A percentile compares a stretch with the other conserved stretches of the same genome.
Conservation (phyloP, 2,329 filamentous ascomycete genomes). For the Ophiostoma sp. region DNA sequence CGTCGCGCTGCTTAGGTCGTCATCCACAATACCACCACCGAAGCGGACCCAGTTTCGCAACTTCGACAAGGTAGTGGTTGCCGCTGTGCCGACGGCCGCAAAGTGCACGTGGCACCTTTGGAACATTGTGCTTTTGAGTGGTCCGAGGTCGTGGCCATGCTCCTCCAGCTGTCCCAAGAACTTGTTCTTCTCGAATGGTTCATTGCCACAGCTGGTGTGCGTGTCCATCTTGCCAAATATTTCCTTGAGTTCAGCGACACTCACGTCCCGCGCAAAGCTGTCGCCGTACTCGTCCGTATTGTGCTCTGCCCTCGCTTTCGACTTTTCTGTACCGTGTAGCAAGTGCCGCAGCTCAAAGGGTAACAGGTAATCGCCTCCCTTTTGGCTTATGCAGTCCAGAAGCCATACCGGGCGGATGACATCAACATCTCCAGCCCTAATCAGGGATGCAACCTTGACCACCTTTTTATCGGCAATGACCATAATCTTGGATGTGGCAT, state of each 20-base stretch:
- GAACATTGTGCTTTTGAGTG: slow-evolving; percentile 50
- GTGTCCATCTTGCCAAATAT: slow-evolving; percentile 37
- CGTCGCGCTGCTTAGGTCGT: slow-evolving; percentile 44
- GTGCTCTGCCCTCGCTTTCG: slow-evolving; percentile 48
- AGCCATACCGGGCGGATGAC: slow-evolving; percentile 80
- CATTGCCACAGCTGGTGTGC: slow-evolving; percentile 15
- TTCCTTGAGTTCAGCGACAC: slow-evolving; percentile 34
- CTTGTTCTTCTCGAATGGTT: slow-evolving; percentile 38
- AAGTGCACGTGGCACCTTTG: slow-evolving; percentile 42
- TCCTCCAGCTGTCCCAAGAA: slow-evolving; percentile 53
- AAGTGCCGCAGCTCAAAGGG: slow-evolving; percentile 60
- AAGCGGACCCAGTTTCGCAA: slow-evolving; percentile 58
- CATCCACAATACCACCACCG: slow-evolving; percentile 56
- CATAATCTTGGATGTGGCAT: slow-evolving; percentile 56
- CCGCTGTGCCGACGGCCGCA: slow-evolving; percentile 24
- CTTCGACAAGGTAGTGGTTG: slow-evolving; percentile 18
- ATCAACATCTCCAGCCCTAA: slow-evolving; percentile 62
- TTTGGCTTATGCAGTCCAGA: slow-evolving; percentile 67
- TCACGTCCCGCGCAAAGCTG: slow-evolving; percentile 66
- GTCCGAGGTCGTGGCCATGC: slow-evolving; percentile 48
- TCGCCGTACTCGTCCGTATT: slow-evolving; percentile 76
- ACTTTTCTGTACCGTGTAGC: slow-evolving; percentile 58
- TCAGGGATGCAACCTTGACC: slow-evolving; percentile 76
- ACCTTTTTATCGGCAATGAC: slow-evolving; percentile 73
- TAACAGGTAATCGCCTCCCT: slow-evolving; percentile 55